Conservation (phyloP, 495 filamentous ascomycete genomes). For the Recurvomyces mirabilis region DNA sequence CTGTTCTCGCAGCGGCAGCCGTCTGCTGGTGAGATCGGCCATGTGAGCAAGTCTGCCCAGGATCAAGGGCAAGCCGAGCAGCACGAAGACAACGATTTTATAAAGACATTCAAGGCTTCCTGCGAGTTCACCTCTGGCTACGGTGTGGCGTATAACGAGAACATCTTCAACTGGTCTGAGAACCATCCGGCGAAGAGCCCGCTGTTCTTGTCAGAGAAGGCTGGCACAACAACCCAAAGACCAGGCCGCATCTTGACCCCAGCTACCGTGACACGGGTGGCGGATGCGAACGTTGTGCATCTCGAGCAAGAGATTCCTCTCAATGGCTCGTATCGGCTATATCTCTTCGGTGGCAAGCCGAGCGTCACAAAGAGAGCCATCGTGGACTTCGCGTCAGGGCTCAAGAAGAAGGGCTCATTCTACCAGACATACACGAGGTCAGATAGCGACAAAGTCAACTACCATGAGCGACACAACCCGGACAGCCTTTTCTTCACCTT, state of each 20-base stretch:
- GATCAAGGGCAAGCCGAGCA: constrained; percentile 16
- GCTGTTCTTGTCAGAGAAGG: constrained; percentile 47
- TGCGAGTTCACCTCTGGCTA: constrained; percentile 59
- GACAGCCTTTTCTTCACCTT: constrained; percentile 72
- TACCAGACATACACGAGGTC: constrained; percentile 49
- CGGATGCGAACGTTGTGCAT: constrained; percentile 76
- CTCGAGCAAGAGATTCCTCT: constrained; percentile 79
- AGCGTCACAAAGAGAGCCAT: constrained; percentile 48
- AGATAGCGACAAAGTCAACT: constrained; percentile 52
- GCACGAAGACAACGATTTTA: constrained; percentile 46
- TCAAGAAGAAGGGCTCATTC: constrained; percentile 58
- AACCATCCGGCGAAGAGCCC: constrained; percentile 58
- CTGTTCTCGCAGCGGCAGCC: constrained; percentile 44
- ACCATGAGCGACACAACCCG: constrained; percentile 74
- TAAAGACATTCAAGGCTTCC: constrained; percentile 53
- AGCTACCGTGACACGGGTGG: constrained; percentile 67
- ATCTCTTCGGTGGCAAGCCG: constrained; percentile 67
- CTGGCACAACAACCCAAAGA: constrained; percentile 45
- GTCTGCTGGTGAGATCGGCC: constrained; percentile 45
- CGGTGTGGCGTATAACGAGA: constrained; percentile 50
- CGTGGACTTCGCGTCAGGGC: constrained; percentile 51
- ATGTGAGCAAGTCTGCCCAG: constrained; percentile 31
- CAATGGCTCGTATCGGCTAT: constrained; percentile 79
- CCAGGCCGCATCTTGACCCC: constrained; percentile 64
- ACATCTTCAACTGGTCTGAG: constrained; percentile 60